A percentile compares a stretch with the other conserved stretches of the same genome.
phyloP scores from a whole-genome alignment of 352 stramenopile genomes.

The Elongisporangium undulatum region DNA sequence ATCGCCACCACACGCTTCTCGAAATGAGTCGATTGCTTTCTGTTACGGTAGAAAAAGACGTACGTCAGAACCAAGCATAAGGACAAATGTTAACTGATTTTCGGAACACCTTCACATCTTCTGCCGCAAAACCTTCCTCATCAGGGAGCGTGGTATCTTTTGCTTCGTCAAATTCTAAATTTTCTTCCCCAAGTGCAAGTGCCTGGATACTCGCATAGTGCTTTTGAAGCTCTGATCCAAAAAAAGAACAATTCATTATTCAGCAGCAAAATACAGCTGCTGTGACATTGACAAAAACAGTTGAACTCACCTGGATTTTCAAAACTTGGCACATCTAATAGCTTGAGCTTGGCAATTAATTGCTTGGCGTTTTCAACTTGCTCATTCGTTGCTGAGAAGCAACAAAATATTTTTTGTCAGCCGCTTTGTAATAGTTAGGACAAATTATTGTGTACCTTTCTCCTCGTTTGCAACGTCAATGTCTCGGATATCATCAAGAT shows the following conservation, averaged over 20 bases:
- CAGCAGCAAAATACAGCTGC: too few species aligned
- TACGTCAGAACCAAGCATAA: background rate
- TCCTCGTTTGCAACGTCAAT: slow-evolving; percentile 35
- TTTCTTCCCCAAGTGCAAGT: slow-evolving; percentile 65
- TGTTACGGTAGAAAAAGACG: slow-evolving; percentile 9
- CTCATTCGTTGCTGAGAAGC: slow-evolving; percentile 30
- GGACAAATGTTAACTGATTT: background rate
- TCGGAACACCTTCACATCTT: slow-evolving; percentile 53
- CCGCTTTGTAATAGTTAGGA: background rate
- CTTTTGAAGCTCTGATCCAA: slow-evolving; percentile 68
- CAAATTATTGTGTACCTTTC: slow-evolving; percentile 18
- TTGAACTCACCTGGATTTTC: slow-evolving; percentile 62
- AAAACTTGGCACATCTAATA: slow-evolving; percentile 69
- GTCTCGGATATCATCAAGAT: slow-evolving; percentile 78
- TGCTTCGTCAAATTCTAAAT: slow-evolving; percentile 69
- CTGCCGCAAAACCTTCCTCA: slow-evolving; percentile 56
- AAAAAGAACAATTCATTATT: background rate
- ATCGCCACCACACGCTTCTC: slow-evolving; percentile 43
- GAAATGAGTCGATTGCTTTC: slow-evolving; percentile 41
- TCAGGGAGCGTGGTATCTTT: slow-evolving; percentile 78
- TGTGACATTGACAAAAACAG: background rate
- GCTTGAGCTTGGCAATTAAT: slow-evolving; percentile 68
- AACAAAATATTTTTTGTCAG: slow-evolving; percentile 4
- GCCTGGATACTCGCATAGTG: slow-evolving; percentile 80
- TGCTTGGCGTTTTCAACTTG: slow-evolving; percentile 62